Evolutionary conservation across 2,329 filamentous ascomycete genomes (phyloP), one percentile per base, ranked within the genome.

Genomic region (Sporothrix pseudoabietina): DNA sequence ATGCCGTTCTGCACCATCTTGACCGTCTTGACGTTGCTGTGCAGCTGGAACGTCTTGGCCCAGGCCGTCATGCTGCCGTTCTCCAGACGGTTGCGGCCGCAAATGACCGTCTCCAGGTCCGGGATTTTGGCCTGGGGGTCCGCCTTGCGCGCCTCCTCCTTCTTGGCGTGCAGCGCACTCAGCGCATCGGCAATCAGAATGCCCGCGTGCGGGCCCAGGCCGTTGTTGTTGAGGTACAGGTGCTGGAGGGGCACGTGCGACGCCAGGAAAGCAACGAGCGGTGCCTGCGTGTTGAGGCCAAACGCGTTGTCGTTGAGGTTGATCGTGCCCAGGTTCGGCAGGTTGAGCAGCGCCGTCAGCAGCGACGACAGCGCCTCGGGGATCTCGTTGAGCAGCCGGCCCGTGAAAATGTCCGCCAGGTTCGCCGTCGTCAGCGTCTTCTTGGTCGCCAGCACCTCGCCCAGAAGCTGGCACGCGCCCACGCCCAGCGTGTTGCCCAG

Each of bases 1-100:
- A 99, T 99, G 71, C 96, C 96, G 81, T 99, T 98, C 83, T 98
- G 96, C 35, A 97, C 94, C 96, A 99, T 98, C 86, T 95, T 97
- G 77, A 99, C 89, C 74, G 90, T 90, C 83, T 91, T 92, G 76
- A 99, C 88, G 73, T 92, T 91, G 77, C 88, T 90, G 80, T 98
- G 94, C 73, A 95, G 90, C 78, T 90, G 89, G 82, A 93, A 98
- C 0, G 94, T 88, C 81, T 91, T 92, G 57, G 94, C 94, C 96
- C 96, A 99, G 0, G 95, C 94, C 16, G 89, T 89, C 96, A 99
- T 99, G 80, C 76, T 96, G 77, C 95, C 96, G 79, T 94, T 97
- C 84, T 99, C 96, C 69, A 99, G 87, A 77, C 96, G 88, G 84
- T 99, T 99, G 77, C 96, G 93, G 57, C 96, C 96, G 82, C 96